Base-by-base conservation (phyloP, 805 yeast genomes). In the Scheffersomyces ergatensis region DNA sequence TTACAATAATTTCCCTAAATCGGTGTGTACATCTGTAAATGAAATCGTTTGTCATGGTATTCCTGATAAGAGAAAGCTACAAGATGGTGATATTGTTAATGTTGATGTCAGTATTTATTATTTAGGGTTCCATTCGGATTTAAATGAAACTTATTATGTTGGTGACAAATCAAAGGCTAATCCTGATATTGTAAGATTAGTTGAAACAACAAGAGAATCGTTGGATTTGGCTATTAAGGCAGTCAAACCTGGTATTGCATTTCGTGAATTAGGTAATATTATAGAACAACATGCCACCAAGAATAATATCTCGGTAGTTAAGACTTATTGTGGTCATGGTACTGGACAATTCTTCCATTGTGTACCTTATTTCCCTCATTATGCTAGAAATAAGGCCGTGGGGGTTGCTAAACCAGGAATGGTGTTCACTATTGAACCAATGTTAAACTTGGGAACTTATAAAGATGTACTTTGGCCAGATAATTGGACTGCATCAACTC, bases 21-120 rank as follows among this genome's bases (percentile, higher is more conserved):
- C 93, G 16, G 77, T 88, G 32, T 93, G 99, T 66, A 89, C 96
- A 1, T 89, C 97, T 2, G 84, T 93, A 33, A 93, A 93, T 64
- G 99, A 93, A 70, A 82, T 89, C 43, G 85, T 93, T 45, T 93
- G 99, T 62, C 99, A 93, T 63, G 99, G 99, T 48, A 86, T 93
- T 44, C 99, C 99, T 20, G 99, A 93, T 65, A 77, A 86, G 67
- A 77, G 90, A 40, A 82, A 82, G 24, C 74, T 93, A 48, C 67
- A 87, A 61, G 98, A 92, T 50, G 99, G 99, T 44, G 99, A 93
- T 60, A 92, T 93, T 51, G 77, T 93, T 45, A 93, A 93, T 59
- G 70, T 93, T 48, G 99, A 93, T 61, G 87, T 93, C 36, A 77
- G 96, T 3, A 63, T 93, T 39, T 93, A 77, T 67, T 79, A 85